Conservation (phyloP, 23 red algal species). For the Gracilaria gracilis region DNA sequence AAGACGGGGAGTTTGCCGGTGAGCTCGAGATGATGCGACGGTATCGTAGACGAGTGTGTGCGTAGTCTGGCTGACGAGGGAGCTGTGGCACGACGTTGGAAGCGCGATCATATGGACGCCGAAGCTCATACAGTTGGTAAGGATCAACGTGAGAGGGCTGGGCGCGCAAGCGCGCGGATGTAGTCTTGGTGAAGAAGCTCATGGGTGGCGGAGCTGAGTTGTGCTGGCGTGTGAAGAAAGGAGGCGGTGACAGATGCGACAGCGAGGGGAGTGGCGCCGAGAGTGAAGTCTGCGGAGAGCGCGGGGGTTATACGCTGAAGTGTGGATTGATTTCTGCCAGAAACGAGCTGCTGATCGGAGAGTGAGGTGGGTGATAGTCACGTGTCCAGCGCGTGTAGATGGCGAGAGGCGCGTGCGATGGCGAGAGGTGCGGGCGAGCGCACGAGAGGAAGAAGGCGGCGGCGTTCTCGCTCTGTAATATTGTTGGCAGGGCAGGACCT, state of each 20-base stretch:
- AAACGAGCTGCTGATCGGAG: neutral
- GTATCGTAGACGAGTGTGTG: constrained; percentile 38
- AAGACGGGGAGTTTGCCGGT: neutral
- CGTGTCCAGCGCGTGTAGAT: neutral
- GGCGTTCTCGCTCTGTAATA: too few relatives aligned
- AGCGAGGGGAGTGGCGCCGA: neutral
- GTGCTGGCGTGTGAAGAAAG: neutral
- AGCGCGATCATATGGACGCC: constrained; percentile 25
- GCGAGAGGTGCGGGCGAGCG: too few relatives aligned
- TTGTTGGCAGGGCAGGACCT: too few relatives aligned
- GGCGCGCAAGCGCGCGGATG: neutral
- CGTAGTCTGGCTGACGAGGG: constrained; percentile 38
- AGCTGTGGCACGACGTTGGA: constrained; percentile 37
- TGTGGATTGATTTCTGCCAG: neutral
- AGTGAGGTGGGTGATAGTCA: neutral
- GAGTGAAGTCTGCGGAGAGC: neutral
- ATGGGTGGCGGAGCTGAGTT: neutral
- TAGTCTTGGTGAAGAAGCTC: neutral
- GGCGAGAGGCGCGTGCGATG: too few relatives aligned
- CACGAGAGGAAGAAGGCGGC: too few relatives aligned
- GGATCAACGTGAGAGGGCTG: constrained; percentile 4
- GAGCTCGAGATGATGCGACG: constrained; percentile 22
- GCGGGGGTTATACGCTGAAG: neutral
- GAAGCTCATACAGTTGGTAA: constrained; percentile 36
- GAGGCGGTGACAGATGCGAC: neutral